Conservation (phyloP, 73 alveolate species). For the Effrenium voratum region DNA sequence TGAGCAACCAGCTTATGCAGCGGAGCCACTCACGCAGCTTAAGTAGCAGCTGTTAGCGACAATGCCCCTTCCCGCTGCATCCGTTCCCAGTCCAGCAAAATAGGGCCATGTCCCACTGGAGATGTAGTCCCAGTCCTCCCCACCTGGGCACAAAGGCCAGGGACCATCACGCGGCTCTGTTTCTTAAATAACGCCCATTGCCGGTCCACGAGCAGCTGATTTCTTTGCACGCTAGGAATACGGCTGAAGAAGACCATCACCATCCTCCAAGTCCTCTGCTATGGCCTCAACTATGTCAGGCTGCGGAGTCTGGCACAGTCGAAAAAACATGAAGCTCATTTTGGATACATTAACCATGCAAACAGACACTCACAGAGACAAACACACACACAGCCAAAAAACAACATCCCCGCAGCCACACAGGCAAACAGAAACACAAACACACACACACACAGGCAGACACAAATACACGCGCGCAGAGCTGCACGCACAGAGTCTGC, state of each 20-base stretch:
- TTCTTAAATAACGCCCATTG: too few relatives aligned
- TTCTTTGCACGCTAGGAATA: not conserved
- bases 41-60: too few relatives aligned
- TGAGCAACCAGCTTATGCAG: not conserved
- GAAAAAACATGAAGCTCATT: too few relatives aligned
- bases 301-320: too few relatives aligned
- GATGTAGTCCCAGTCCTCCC: slow-evolving; percentile 91
- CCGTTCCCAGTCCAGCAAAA: slow-evolving; percentile 40
- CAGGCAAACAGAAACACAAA: too few relatives aligned
- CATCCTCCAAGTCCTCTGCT: slow-evolving; percentile 90
- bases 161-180: not conserved
- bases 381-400: too few relatives aligned
- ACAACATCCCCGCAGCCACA: too few relatives aligned
- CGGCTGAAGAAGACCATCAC: slow-evolving; percentile 71
- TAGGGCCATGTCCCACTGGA: slow-evolving; percentile 93
- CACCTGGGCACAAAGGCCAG: not conserved
- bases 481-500: too few relatives aligned
- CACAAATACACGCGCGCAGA: too few relatives aligned
- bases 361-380: too few relatives aligned
- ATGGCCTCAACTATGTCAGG: slow-evolving; percentile 16
- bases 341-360: too few relatives aligned
- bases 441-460: too few relatives aligned
- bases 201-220: not conserved
- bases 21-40: not conserved
- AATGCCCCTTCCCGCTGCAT: not conserved